These are phyloP conservation scores for Aechmea fasciata DNA, from an alignment of 176 grass and related monocot species.

Conservation along the genomic window DNA sequence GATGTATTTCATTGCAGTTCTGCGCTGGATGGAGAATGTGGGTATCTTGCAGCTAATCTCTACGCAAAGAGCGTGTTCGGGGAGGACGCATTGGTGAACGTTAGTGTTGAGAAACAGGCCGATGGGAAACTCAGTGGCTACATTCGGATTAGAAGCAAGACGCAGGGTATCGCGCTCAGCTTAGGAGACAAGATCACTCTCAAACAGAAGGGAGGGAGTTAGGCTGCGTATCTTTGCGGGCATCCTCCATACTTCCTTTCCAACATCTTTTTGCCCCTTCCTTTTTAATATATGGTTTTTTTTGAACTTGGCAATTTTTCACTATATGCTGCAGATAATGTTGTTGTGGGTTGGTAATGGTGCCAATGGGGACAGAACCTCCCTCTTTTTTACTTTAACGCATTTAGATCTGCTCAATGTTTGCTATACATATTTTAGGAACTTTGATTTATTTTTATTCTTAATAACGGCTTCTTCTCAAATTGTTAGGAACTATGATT, in stretches of 20 bases:
- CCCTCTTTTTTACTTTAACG: too few relatives aligned
- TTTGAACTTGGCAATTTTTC: too few relatives aligned
- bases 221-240: not conserved
- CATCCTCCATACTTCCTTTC: not conserved
- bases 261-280: not conserved
- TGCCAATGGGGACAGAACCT: too few relatives aligned
- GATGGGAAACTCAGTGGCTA: conserved; percentile 57
- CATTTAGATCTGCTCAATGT: too few relatives aligned
- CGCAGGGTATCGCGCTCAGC: conserved; percentile 75
- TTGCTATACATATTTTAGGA: too few relatives aligned
- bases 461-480: too few relatives aligned
- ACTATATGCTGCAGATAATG: too few relatives aligned
- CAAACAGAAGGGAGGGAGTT: conserved; percentile 61
- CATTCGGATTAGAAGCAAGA: conserved; percentile 74
- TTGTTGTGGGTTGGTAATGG: too few relatives aligned
- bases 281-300: not conserved
- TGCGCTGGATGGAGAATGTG: conserved; percentile 57
- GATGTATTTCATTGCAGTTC: conserved; percentile 29
- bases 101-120: conserved; percentile 57
- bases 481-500: too few relatives aligned
- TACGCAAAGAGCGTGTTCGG: conserved; percentile 76
- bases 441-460: too few relatives aligned
- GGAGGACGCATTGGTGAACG: conserved; percentile 75
- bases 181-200: conserved; percentile 85
- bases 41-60: conserved; percentile 59